Base-by-base conservation (phyloP, 2,329 filamentous ascomycete species). In the Colletotrichum truncatum region DNA sequence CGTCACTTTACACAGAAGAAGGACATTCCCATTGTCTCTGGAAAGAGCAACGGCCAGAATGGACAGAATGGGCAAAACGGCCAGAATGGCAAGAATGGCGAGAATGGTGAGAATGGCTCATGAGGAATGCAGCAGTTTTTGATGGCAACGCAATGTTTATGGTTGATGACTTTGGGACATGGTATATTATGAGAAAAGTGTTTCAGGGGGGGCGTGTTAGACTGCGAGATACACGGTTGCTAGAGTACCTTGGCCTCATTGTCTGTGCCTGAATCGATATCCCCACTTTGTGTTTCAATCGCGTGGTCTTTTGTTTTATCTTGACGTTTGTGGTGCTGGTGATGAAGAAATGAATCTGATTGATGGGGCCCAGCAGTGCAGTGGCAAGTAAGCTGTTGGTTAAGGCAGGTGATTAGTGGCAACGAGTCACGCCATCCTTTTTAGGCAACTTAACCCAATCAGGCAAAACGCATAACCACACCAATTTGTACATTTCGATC, bases 1-100 rank as follows among this genome's bases (percentile, higher is more conserved):
- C 78, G 81, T 12, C 68, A 75, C 51, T 83, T 80, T 51, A 82
- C 80, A 0, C 65, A 79, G 70, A 71, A 67, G 59, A 71, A 71
- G 67, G 61, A 70, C 2, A 21, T 69, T 11, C 57, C 70, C 0
- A 30, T 67, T 6, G 34, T 48, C n/a, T 25, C 53, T 28, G 51
- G 21, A 2, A 43, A 65, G 30, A n/a, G 23, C 3, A 51, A 55
- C 16, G 62, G 41, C 8, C 3, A 36, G 3, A 43, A 51, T n/a
- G 59, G 34, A 0, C 41, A 62, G 18, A 39, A 16, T 14, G 58
- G 39, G 3, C 36, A 54, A 4, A 32, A 54, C 3, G 18, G 6
- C 7, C 23, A 64, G 21, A 59, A 28, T 21, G 21, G 10, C 3
- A 21, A 21, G 39, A 23, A 7, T n/a, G 18, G 21, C 1, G 18